phyloP scores from a whole-genome alignment of 2,329 filamentous ascomycete species.

The Tolypocladium paradoxum region DNA sequence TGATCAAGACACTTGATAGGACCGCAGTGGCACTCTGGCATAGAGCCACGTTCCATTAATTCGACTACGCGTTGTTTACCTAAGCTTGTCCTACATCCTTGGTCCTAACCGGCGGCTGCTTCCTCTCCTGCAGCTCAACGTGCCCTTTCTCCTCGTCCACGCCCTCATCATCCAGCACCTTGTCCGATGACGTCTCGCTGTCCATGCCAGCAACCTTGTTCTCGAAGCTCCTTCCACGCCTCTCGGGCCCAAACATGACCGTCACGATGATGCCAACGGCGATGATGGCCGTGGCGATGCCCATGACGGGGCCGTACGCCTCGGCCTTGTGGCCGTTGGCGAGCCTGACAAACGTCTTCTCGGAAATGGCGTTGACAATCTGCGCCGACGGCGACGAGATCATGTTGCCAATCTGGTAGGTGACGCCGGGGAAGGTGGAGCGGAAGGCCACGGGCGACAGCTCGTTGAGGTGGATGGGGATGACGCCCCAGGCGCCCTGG shows the following conservation, averaged over 20 bases:
- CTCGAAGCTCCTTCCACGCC: constrained; percentile 60
- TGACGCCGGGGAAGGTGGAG: constrained; percentile 59
- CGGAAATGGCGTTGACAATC: constrained; percentile 66
- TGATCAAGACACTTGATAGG: too few species aligned
- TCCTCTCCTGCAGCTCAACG: constrained; percentile 5
- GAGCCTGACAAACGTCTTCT: constrained; percentile 46
- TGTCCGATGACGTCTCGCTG: constrained; percentile 11
- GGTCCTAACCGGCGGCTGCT: too few species aligned
- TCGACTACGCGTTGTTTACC: not conserved
- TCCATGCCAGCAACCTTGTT: constrained; percentile 32
- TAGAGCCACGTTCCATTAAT: not conserved
- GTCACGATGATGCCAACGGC: constrained; percentile 58
- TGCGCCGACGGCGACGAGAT: constrained; percentile 62
- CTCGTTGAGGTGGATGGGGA: constrained; percentile 66
- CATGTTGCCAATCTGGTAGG: constrained; percentile 68
- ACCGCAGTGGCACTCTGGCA: not conserved
- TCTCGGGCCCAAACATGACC: constrained; percentile 62
- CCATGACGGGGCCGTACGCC: constrained; percentile 68
- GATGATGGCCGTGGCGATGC: constrained; percentile 66
- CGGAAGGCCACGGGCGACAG: constrained; percentile 60
- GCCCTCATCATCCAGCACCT: constrained; percentile 15
- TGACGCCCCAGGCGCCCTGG: constrained; percentile 56
- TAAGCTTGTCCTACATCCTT: too few species aligned
- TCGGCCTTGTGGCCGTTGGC: constrained; percentile 46
- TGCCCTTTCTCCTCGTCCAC: constrained; percentile 20